Conservation (phyloP, 2,329 filamentous ascomycete genomes). For the Aspergillus floridensis region DNA sequence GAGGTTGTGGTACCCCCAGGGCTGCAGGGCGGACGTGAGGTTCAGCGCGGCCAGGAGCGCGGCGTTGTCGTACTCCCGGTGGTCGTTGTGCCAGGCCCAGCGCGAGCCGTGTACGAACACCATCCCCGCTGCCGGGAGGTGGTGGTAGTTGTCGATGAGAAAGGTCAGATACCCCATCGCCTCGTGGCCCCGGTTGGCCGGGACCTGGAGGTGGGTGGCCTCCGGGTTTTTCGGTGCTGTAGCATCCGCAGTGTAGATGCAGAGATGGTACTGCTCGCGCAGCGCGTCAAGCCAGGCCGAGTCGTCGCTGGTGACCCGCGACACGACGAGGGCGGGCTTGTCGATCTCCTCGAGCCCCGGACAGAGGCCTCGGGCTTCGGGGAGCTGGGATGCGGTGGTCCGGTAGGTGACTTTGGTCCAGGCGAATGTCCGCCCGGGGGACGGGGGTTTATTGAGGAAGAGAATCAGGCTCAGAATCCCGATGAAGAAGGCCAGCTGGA, state of each 20-base stretch:
- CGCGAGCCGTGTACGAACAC: conserved; percentile 48
- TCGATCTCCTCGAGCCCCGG: conserved; percentile 37
- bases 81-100: conserved; percentile 48
- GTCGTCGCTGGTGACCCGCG: conserved; percentile 42
- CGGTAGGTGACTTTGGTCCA: conserved; percentile 48
- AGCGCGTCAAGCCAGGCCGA: conserved; percentile 44
- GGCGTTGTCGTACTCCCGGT: conserved; percentile 46
- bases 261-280: conserved; percentile 43
- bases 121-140: conserved; percentile 37
- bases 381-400: conserved; percentile 35
- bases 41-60: conserved; percentile 41
- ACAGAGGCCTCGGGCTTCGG: conserved; percentile 42
- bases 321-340: conserved; percentile 49
- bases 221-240: conserved; percentile 16
- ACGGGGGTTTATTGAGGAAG: conserved; percentile 35
- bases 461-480: conserved; percentile 37
- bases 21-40: conserved; percentile 37
- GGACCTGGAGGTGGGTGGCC: conserved; percentile 40
- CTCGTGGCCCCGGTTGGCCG: conserved; percentile 48
- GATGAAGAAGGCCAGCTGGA: conserved; percentile 38
- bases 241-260: conserved; percentile 46
- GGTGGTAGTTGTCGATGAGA: conserved; percentile 47
- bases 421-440: conserved; percentile 35
- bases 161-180: conserved; percentile 50
- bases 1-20: conserved; percentile 49